Evolutionary conservation across 2,329 filamentous ascomycete species (phyloP).

Genomic region (Aspergillus puulaauensis): DNA sequence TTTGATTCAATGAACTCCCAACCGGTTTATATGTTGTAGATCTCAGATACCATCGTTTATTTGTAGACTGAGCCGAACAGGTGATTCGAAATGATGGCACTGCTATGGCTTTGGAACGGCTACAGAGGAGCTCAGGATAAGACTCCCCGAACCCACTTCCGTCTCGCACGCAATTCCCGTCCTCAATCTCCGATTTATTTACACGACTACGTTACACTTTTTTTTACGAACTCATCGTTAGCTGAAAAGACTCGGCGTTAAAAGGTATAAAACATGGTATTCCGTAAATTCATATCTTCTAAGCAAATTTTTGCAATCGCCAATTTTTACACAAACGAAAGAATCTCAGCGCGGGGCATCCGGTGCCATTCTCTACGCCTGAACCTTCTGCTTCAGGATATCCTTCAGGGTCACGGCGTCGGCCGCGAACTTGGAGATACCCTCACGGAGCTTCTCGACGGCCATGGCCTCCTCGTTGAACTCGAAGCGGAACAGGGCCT

Average conservation of each 20-base stretch:
- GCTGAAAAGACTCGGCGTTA: too few relatives aligned
- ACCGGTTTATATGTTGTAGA: background rate
- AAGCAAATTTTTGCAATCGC: constrained; percentile 22
- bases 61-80: background rate
- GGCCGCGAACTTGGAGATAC: constrained; percentile 98
- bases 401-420: constrained; percentile 92
- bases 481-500: constrained; percentile 92
- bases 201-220: too few relatives aligned
- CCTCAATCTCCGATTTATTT: background rate
- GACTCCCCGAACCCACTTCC: background rate
- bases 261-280: constrained; percentile 6
- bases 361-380: constrained; percentile 35
- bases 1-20: background rate
- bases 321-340: constrained; percentile 24
- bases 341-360: constrained; percentile 7
- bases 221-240: too few relatives aligned
- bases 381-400: constrained; percentile 84
- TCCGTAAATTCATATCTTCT: constrained; percentile 26
- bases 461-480: constrained; percentile 99
- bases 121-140: background rate
- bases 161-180: constrained; percentile 1
- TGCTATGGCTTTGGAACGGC: background rate
- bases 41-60: background rate
- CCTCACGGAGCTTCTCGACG: constrained; percentile 97
- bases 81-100: background rate